phyloP scores from a whole-genome alignment of 805 yeast species.

The Metschnikowia chrysomelidarum region DNA sequence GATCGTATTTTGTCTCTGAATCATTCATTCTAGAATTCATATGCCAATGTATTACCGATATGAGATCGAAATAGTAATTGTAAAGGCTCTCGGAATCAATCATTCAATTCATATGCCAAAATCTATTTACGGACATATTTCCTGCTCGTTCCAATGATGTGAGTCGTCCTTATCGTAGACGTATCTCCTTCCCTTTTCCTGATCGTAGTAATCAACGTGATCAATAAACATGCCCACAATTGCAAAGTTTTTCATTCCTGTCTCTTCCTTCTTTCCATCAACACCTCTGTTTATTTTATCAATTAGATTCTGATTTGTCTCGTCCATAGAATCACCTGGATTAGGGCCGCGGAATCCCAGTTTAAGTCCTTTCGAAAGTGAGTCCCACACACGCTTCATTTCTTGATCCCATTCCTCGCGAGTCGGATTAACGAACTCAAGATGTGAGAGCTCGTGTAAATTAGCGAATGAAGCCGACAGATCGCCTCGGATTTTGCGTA shows the following conservation, averaged over 20 bases:
- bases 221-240: conserved; percentile 69
- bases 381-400: conserved; percentile 59
- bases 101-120: conserved; percentile 1
- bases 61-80: no score
- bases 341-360: conserved; percentile 69
- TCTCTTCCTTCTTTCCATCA: conserved; percentile 69
- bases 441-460: conserved; percentile 24
- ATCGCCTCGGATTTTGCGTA: conserved; percentile 19
- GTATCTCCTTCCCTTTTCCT: conserved; percentile 55
- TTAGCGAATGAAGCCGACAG: conserved; percentile 29
- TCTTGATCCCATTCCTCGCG: conserved; percentile 68
- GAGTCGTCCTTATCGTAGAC: conserved; percentile 55
- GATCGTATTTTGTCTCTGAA: no score
- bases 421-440: conserved; percentile 46
- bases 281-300: conserved; percentile 81
- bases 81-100: no score
- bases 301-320: conserved; percentile 52
- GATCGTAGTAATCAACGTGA: conserved; percentile 64
- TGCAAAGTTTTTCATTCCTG: conserved; percentile 63
- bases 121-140: conserved; percentile 70
- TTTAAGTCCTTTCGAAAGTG: conserved; percentile 56
- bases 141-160: conserved; percentile 67
- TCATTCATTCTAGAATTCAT: no score
- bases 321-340: conserved; percentile 61
- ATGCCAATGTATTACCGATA: no score